Conservation (phyloP, 495 filamentous ascomycete genomes). For the Lasiosphaeriaceae sp. region DNA sequence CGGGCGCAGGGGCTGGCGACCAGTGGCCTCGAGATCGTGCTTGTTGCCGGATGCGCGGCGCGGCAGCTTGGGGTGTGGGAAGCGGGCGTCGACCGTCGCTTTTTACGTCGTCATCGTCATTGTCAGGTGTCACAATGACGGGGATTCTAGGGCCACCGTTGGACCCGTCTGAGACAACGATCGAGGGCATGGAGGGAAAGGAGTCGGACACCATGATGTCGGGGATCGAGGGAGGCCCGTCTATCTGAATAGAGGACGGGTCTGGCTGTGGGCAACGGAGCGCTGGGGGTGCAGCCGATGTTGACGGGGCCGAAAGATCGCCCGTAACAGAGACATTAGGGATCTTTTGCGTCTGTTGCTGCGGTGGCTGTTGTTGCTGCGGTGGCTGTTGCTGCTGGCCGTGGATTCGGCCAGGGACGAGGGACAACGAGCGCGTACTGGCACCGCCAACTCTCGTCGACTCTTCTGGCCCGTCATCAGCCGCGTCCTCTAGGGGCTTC, state of each 20-base stretch:
- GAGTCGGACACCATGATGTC: constrained; percentile 27
- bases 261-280: constrained; percentile 30
- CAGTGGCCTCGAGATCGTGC: constrained; percentile 44
- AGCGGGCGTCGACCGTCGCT: constrained; percentile 34
- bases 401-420: constrained; percentile 25
- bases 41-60: constrained; percentile 33
- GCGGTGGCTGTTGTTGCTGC: constrained; percentile 21
- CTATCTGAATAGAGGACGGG: constrained; percentile 38
- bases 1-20: constrained; percentile 37
- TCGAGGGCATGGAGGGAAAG: constrained; percentile 25
- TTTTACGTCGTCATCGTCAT: constrained; percentile 27
- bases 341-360: constrained; percentile 28
- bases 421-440: constrained; percentile 17
- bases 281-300: constrained; percentile 29
- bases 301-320: constrained; percentile 32
- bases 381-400: constrained; percentile 18
- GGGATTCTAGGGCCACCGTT: constrained; percentile 37
- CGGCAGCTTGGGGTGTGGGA: constrained; percentile 32
- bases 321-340: constrained; percentile 62
- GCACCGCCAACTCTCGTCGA: constrained; percentile 20
- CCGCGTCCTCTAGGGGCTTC: constrained; percentile 61
- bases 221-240: constrained; percentile 24
- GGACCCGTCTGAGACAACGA: constrained; percentile 33
- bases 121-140: constrained; percentile 41
- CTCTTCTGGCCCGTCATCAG: constrained; percentile 51